A percentile compares a stretch with the other conserved stretches of the same genome.
Conservation (phyloP, 352 stramenopile genomes). For the Pythium sukuiense region DNA sequence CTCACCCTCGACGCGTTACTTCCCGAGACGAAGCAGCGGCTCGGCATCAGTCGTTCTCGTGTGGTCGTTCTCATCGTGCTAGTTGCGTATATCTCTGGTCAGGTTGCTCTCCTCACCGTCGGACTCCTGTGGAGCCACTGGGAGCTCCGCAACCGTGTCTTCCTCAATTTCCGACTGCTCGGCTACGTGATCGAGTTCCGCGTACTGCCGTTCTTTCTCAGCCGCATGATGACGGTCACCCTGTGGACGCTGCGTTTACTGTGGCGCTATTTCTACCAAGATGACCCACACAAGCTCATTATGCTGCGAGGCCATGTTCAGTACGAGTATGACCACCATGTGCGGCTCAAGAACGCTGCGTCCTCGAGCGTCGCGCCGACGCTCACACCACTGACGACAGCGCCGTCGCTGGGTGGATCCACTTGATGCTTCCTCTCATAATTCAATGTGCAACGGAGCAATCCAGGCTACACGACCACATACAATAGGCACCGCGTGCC, state of each 20-base stretch:
- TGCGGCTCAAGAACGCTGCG: too few species aligned
- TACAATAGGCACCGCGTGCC: too few species aligned
- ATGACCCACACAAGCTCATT: conserved; percentile 9
- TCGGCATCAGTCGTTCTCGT: conserved; percentile 7
- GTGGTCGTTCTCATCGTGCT: neutral
- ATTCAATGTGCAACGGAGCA: too few species aligned
- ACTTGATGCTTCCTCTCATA: too few species aligned
- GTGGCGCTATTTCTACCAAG: conserved; percentile 15
- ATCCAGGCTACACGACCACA: too few species aligned
- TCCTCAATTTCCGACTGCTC: neutral
- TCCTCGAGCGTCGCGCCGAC: too few species aligned
- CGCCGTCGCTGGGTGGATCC: too few species aligned
- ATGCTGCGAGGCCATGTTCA: conserved; percentile 26
- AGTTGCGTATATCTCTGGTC: neutral
- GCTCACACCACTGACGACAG: too few species aligned
- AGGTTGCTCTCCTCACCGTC: neutral
- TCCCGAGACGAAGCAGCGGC: conserved; percentile 3
- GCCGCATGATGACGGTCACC: conserved; percentile 17
- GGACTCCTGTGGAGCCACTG: neutral
- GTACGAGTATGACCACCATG: conserved; percentile 14
- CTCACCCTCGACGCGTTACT: conserved; percentile 21
- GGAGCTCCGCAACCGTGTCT: conserved; percentile 3
- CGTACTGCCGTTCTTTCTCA: conserved; percentile 25
- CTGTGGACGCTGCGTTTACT: conserved; percentile 26
- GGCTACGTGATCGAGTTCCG: conserved; percentile 13